Conservation (phyloP, 1,284 basidiomycete species). For the Austropuccinia psidii region DNA sequence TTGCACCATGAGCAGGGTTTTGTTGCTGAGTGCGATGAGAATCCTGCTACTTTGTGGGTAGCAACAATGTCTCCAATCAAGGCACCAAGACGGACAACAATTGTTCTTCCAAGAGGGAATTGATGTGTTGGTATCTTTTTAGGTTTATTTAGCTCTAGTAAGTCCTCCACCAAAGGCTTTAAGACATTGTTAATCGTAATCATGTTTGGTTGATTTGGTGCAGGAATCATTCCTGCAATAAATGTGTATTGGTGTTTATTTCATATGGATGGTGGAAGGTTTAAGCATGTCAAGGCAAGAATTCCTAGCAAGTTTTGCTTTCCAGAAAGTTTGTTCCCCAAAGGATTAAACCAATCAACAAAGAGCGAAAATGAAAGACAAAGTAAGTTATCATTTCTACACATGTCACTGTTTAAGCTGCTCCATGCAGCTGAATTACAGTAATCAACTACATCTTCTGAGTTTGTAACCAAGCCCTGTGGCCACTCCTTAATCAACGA, state of each 20-base stretch:
- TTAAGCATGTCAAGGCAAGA: not conserved
- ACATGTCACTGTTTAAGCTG: no score
- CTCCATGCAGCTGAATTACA: no score
- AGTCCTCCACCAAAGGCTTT: not conserved
- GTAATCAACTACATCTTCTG: no score
- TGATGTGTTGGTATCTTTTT: not conserved
- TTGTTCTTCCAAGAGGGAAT: not conserved
- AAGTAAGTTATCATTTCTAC: no score
- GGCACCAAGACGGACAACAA: not conserved
- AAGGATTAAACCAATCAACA: no score
- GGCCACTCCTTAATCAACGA: not conserved
- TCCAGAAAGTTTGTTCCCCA: no score
- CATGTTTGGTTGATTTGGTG: conserved; percentile 5
- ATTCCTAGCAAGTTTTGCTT: no score
- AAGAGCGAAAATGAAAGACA: no score
- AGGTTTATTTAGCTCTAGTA: not conserved
- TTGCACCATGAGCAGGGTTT: not conserved
- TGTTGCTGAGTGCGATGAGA: not conserved
- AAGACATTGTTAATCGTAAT: not conserved
- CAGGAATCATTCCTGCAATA: not conserved
- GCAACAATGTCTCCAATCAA: conserved; percentile 12
- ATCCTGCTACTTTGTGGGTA: conserved; percentile 25
- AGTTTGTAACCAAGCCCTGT: no score
- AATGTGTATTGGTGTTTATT: conserved; percentile 6
- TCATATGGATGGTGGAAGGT: not conserved